Evolutionary conservation across 2,329 filamentous ascomycete genomes (phyloP), one percentile per base, ranked within the genome.

Genomic region (Amylocarpus encephaloides): DNA sequence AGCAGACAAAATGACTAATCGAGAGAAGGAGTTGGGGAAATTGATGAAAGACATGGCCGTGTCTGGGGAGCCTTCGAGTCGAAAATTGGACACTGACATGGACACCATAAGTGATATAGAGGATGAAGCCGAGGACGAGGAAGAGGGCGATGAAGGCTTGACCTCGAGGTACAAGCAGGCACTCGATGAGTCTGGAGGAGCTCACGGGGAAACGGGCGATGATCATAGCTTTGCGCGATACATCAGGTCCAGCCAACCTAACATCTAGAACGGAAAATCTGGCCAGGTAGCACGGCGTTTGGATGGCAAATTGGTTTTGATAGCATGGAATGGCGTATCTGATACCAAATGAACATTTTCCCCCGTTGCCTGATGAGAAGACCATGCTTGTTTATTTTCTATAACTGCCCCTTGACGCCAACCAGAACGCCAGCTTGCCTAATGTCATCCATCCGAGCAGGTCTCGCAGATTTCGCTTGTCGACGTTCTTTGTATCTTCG

Each of bases 31-130:
- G 67, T 71, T 98, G 26, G 88, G 87, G 53, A 90, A 88, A 72
- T 82, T 98, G 74, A 95, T 98, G 90, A 85, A 86, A 66, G 92
- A 93, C 60, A 95, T 98, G 88, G 76, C 76, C 47, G 77, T 88
- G 41, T 73, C 73, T 16, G 69, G 70, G 18, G 53, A 68, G 48
- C 38, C 59, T 50, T 61, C 60, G 6, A 73, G 73, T 11, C 57
- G 55, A 50, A 67, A 50, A 62, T 64, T 49, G 9, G 50, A 50
- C 12, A 52, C 47, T 19, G 73, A 76, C 50, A 62, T 64, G 60
- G 62, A 66, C 45, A 63, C 60, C 2, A 47, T 66, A 10, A 66
- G 64, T 33, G 65, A 67, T 49, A 59, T 66, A 52, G 65, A 67
- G 19, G 60, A 63, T 43, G 60, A 80, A 18, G 73, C 77, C n/a